These are phyloP conservation scores for Sarocladium oryzae DNA, from an alignment of 2,329 filamentous ascomycete species.

Conservation along the genomic window DNA sequence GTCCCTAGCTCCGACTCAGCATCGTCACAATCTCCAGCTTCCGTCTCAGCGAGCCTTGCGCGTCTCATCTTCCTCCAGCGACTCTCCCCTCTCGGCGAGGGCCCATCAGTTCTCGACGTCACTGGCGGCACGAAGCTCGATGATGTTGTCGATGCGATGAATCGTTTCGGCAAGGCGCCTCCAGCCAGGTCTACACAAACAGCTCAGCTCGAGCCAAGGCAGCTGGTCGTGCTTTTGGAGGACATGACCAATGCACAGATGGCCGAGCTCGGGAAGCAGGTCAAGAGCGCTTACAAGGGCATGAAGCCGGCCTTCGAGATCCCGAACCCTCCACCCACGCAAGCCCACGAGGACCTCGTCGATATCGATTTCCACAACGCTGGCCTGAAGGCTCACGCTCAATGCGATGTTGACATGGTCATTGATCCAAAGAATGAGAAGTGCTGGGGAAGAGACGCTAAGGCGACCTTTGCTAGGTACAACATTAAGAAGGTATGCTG, in stretches of 20 bases:
- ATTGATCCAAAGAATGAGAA: conserved; percentile 35
- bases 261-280: conserved; percentile 33
- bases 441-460: conserved; percentile 38
- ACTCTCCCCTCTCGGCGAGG: conserved; percentile 40
- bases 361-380: conserved; percentile 33
- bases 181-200: conserved; percentile 41
- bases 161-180: conserved; percentile 50
- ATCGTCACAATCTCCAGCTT: conserved; percentile 27
- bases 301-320: conserved; percentile 41
- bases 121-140: conserved; percentile 32
- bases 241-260: conserved; percentile 43
- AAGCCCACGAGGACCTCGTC: conserved; percentile 36
- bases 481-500: conserved; percentile 35
- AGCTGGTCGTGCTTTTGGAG: conserved; percentile 55
- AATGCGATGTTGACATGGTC: conserved; percentile 32
- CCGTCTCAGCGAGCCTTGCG: conserved; percentile 46
- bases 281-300: conserved; percentile 17
- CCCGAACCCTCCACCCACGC: conserved; percentile 35
- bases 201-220: conserved; percentile 31
- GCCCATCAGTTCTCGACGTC: conserved; percentile 41
- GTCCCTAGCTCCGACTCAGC: conserved; percentile 26
- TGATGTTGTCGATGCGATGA: conserved; percentile 50
- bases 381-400: conserved; percentile 28
- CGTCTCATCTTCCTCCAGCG: conserved; percentile 55
- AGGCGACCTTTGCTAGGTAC: conserved; percentile 36